Evolutionary conservation across 805 yeast genomes (phyloP).

Genomic region (Candida xyloterini): DNA sequence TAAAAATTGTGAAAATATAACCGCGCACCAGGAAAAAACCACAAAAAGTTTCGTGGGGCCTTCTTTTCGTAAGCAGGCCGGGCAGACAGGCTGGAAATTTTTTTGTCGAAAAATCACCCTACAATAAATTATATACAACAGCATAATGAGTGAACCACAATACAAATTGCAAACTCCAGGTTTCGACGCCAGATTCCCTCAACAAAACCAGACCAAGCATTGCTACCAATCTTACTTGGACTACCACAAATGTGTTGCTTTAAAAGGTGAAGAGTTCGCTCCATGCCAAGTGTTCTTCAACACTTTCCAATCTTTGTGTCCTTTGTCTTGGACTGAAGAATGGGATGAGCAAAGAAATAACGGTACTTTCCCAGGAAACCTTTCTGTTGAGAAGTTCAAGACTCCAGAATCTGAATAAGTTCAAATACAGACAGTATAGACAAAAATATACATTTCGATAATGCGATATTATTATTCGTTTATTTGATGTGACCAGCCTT

Average conservation of each 20-base stretch:
- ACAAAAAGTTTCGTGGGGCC: slow-evolving; percentile 3
- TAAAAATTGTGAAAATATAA: slow-evolving; percentile 7
- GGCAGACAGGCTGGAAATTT: slow-evolving; percentile 13
- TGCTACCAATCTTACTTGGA: slow-evolving; percentile 98
- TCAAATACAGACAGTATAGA: slow-evolving; percentile 8
- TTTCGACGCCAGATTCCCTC: slow-evolving; percentile 93
- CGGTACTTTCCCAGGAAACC: slow-evolving; percentile 41
- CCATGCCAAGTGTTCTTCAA: slow-evolving; percentile 95
- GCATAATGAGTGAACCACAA: slow-evolving; percentile 28
- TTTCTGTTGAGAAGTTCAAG: slow-evolving; percentile 32
- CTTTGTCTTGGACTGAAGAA: slow-evolving; percentile 77
- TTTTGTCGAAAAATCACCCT: slow-evolving; percentile 9
- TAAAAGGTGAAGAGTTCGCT: slow-evolving; percentile 97
- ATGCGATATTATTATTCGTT: slow-evolving; percentile 6
- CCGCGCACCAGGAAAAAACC: background rate
- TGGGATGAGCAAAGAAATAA: slow-evolving; percentile 82
- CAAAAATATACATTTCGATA: slow-evolving; percentile 11
- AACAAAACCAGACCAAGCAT: slow-evolving; percentile 96
- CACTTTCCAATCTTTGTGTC: slow-evolving; percentile 85
- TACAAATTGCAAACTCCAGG: slow-evolving; percentile 61
- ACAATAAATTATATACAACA: slow-evolving; percentile 1
- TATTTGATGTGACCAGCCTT: slow-evolving; percentile 10
- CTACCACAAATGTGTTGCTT: slow-evolving; percentile 94
- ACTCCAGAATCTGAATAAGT: slow-evolving; percentile 5
- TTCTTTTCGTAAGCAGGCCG: too few species aligned